phyloP scores from a whole-genome alignment of 2,329 filamentous ascomycete species.

The Trichoderma pleuroti region DNA sequence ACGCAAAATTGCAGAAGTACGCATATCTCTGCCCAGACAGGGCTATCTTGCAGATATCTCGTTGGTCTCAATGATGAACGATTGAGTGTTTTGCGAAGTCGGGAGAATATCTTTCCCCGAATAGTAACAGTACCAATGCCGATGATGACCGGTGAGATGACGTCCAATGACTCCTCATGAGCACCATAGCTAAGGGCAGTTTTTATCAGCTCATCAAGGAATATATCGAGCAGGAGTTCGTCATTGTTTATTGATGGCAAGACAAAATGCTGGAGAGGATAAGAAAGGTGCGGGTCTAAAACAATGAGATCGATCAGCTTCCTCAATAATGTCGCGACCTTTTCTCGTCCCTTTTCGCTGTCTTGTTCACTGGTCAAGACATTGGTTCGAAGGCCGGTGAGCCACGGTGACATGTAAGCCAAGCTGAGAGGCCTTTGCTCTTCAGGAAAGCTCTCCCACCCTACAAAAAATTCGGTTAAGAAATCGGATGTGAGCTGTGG shows the following conservation, averaged over 20 bases:
- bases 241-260: slow-evolving; percentile 64
- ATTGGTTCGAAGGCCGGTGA: slow-evolving; percentile 57
- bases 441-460: slow-evolving; percentile 66
- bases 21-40: slow-evolving; percentile 67
- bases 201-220: slow-evolving; percentile 65
- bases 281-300: slow-evolving; percentile 56
- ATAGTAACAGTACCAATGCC: slow-evolving; percentile 63
- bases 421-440: slow-evolving; percentile 65
- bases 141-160: slow-evolving; percentile 59
- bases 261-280: slow-evolving; percentile 61
- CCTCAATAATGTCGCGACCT: slow-evolving; percentile 59
- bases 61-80: slow-evolving; percentile 65
- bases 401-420: slow-evolving; percentile 68
- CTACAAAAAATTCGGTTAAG: slow-evolving; percentile 69
- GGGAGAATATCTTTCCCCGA: slow-evolving; percentile 61
- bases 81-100: slow-evolving; percentile 64
- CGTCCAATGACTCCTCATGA: slow-evolving; percentile 57
- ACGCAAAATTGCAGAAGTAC: slow-evolving; percentile 64
- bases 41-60: slow-evolving; percentile 61
- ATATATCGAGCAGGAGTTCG: slow-evolving; percentile 62
- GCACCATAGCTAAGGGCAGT: slow-evolving; percentile 55
- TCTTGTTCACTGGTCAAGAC: slow-evolving; percentile 58
- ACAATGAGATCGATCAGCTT: slow-evolving; percentile 65
- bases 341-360: slow-evolving; percentile 63
- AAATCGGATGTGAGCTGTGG: slow-evolving; percentile 67